Evolutionary conservation across 2,329 filamentous ascomycete genomes (phyloP).

Genomic region (Rhynchosporium agropyri): DNA sequence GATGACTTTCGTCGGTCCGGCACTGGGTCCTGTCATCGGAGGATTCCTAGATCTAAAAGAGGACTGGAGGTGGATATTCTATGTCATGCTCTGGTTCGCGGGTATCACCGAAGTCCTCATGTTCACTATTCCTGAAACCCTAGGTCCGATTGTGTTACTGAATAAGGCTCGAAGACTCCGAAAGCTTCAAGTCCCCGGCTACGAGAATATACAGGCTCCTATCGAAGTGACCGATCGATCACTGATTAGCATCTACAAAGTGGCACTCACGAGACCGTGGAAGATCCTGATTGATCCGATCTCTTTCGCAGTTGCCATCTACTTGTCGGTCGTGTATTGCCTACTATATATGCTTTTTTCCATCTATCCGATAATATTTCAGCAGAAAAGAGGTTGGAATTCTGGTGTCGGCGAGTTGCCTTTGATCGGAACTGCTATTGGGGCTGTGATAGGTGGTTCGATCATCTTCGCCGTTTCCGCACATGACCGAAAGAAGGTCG

Average conservation of each 20-base stretch:
- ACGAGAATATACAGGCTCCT: constrained; percentile 56
- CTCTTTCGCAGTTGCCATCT: constrained; percentile 78
- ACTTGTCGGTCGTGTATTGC: constrained; percentile 62
- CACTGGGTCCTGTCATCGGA: constrained; percentile 48
- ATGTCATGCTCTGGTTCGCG: constrained; percentile 50
- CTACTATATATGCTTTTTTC: constrained; percentile 41
- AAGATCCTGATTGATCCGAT: constrained; percentile 86
- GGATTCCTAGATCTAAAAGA: constrained; percentile 59
- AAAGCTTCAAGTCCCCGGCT: constrained; percentile 51
- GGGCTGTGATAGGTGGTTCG: constrained; percentile 44
- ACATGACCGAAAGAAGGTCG: constrained; percentile 42
- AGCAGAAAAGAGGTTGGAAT: constrained; percentile 48
- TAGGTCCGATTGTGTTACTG: constrained; percentile 53
- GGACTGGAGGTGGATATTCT: constrained; percentile 58
- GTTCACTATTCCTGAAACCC: constrained; percentile 61
- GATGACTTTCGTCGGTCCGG: constrained; percentile 63
- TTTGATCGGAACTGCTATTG: constrained; percentile 65
- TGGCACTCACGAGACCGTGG: constrained; percentile 86
- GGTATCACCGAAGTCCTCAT: constrained; percentile 48
- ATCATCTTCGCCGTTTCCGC: constrained; percentile 52
- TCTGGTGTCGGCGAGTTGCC: constrained; percentile 60
- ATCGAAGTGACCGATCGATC: constrained; percentile 63
- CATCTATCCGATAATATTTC: constrained; percentile 40
- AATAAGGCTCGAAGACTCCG: constrained; percentile 58
- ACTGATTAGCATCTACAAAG: constrained; percentile 64